Evolutionary conservation across 768 basidiomycete species (phyloP).

Genomic region (Termitomyces sp.): DNA sequence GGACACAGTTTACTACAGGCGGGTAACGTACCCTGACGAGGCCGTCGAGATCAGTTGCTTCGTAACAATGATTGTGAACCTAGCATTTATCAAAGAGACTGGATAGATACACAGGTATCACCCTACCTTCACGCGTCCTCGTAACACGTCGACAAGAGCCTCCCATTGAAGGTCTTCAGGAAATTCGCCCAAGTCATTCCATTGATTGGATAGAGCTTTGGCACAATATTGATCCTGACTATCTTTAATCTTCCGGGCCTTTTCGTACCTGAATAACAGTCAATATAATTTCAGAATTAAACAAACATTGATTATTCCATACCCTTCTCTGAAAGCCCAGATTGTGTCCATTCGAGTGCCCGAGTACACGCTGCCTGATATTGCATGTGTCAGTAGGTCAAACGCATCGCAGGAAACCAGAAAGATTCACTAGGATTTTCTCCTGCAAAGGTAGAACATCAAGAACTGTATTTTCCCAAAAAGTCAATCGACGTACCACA

Average conservation of each 20-base stretch:
- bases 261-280: conserved; percentile 43
- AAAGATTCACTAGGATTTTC: conserved; percentile 45
- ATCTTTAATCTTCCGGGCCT: conserved; percentile 58
- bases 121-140: conserved; percentile 71
- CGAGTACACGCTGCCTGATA: conserved; percentile 29
- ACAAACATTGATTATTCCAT: conserved; percentile 7
- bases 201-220: conserved; percentile 38
- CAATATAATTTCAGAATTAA: background rate
- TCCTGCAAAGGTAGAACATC: conserved; percentile 23
- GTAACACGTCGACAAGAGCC: conserved; percentile 67
- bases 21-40: conserved; percentile 53
- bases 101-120: background rate
- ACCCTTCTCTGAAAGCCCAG: conserved; percentile 68
- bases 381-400: background rate
- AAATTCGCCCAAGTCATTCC: conserved; percentile 47
- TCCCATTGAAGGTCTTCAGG: conserved; percentile 77
- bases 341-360: conserved; percentile 61
- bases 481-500: conserved; percentile 36
- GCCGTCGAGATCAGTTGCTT: conserved; percentile 64
- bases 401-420: conserved; percentile 9
- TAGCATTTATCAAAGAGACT: conserved; percentile 10
- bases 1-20: background rate
- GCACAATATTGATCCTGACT: conserved; percentile 65
- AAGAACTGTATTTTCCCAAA: background rate
- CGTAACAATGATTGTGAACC: conserved; percentile 54